Evolutionary conservation across 164 flowering plant genomes (phyloP), one percentile per base, ranked within the genome.

Genomic region (Macadamia integrifolia): DNA sequence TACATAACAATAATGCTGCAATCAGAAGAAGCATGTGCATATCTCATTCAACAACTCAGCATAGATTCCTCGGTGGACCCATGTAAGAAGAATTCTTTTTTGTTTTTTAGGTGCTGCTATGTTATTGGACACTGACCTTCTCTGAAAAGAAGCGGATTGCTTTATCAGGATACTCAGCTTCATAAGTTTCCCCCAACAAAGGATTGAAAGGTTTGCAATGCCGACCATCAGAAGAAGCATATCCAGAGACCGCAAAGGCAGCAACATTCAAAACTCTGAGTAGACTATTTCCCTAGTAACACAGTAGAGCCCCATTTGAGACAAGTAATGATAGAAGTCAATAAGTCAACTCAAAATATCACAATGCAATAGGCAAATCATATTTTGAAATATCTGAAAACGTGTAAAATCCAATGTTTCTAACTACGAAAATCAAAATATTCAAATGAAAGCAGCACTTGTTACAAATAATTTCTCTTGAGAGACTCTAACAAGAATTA

Each of bases 181-280:
- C 98, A 80, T 90, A 93, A 60, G 98, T 93, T 82, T 93, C 98
- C 66, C 98, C 98, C 50, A 93, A 71, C 78, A 93, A 78, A 56
- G 98, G 98, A 82, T 93, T 93, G 78, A 93, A 93, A 17, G 98
- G 98, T 80, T 93, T 93, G 68, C 98, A 90, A 65, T 83, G 87
- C 9, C 98, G 86, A 42, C 97, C 97, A 71, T 88, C 93, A 35
- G 97, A 79, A 8, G 97, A 93, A 57, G 98, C 90, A 86, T 93
- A 93, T 49, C 90, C 98, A 71, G 98, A 93, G 61, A 88, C 90
- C 10, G 98, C 98, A 81, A 93, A 93, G 63, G 98, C 96, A 77
- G 97, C 98, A 66, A 93, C 96, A 74, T 88, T 75, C 61, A 93
- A 75, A 71, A 80, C 74, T 80, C 97, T 86, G 49, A 80, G 80